Base-by-base conservation (phyloP, 768 basidiomycete species). In the Ramaria rubella region DNA sequence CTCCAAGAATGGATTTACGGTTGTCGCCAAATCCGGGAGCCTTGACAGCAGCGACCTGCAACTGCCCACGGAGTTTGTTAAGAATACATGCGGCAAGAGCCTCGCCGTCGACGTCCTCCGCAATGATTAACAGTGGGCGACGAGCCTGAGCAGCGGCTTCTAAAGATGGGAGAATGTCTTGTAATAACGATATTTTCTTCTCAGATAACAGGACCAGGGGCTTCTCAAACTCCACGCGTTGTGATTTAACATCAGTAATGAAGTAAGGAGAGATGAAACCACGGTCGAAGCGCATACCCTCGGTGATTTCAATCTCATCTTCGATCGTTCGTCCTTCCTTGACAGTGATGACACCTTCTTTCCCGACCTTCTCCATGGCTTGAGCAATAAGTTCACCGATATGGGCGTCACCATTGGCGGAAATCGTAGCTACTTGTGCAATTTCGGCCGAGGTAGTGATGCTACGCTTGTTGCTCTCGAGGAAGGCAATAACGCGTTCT, bases 201-300 rank as follows among this genome's bases (percentile, higher is more conserved):
- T 99, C 95, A 57, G 85, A 88, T 52, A 99, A 81, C 44, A 98
- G 83, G 65, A 98, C 86, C 65, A 86, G 75, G 15, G 95, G 95
- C 75, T 97, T 98, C 77, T 99, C 95, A 61, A 96, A 89, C 70
- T 98, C 94, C 76, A 87, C 88, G 70, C 89, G 92, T 70, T 97
- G 95, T 43, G 81, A 68, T 82, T 98, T 97, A 78, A 94, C 89
- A 75, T 99, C 93, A 62, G 95, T 98, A 73, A 99, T 85, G 71
- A 98, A 96, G 82, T 97, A 97, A 0, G 94, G 92, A 1, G 90
- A 93, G 74, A 97, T 95, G 81, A 83, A 99, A 21, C 95, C 95
- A 53, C 95, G 89, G 82, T 99, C 95, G 75, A 99, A 97, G 66
- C 94, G 86, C 95, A 99, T 99, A 72, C 95, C 95, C 75, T 99